Conservation (phyloP, 2,329 filamentous ascomycete genomes). For the Hypomyces perniciosus region DNA sequence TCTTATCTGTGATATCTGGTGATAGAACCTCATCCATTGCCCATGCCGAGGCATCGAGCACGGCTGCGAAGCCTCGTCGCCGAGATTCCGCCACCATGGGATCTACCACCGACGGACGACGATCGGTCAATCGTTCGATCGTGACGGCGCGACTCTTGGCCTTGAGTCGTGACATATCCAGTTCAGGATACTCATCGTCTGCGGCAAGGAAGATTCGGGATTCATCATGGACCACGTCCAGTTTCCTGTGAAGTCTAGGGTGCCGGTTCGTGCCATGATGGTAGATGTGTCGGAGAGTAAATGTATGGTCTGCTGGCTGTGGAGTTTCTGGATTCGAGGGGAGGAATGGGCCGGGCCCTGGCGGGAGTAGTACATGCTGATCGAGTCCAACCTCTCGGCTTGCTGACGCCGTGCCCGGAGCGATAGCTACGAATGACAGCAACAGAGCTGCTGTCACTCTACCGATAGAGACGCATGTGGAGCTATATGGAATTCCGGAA, state of each 20-base stretch:
- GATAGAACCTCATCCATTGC: conserved; percentile 69
- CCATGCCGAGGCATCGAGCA: conserved; percentile 72
- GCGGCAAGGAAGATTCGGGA: conserved; percentile 53
- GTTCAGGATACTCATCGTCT: conserved; percentile 50
- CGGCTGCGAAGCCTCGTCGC: conserved; percentile 58
- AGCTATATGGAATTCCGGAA: conserved; percentile 14
- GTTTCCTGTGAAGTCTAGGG: conserved; percentile 68
- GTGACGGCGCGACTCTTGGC: conserved; percentile 58
- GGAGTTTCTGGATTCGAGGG: conserved; percentile 39
- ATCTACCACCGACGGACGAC: conserved; percentile 70
- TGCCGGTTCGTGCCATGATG: conserved; percentile 82
- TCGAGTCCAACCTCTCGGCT: conserved; percentile 28
- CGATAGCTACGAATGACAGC: conserved; percentile 60
- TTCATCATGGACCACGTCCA: conserved; percentile 59
- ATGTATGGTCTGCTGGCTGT: conserved; percentile 48
- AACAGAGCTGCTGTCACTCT: conserved; percentile 59
- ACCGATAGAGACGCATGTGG: conserved; percentile 49
- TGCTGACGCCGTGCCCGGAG: conserved; percentile 36
- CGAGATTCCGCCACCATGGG: conserved; percentile 69
- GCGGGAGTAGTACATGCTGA: conserved; percentile 39
- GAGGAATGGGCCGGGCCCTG: conserved; percentile 30
- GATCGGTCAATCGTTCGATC: conserved; percentile 78
- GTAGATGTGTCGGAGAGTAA: conserved; percentile 80
- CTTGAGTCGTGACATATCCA: conserved; percentile 47
- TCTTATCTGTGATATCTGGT: conserved; percentile 79